Evolutionary conservation across 805 yeast species (phyloP).

Genomic region (Saccharomyces mikatae): DNA sequence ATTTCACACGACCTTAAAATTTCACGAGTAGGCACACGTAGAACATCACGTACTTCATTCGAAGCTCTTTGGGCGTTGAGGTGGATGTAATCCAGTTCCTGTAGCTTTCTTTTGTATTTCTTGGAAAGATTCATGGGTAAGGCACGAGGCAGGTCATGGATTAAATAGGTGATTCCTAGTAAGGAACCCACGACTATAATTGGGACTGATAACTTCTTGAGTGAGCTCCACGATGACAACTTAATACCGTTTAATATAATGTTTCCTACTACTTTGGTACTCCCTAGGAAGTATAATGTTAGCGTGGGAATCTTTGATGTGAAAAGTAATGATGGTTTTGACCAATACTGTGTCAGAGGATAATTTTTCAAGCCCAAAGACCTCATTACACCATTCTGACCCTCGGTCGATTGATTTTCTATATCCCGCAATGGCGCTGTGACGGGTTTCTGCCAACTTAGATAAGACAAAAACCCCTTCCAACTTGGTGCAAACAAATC

Average conservation of each 20-base stretch:
- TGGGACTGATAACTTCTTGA: constrained; percentile 49
- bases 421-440: constrained; percentile 1
- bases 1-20: constrained; percentile 36
- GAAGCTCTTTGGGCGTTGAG: constrained; percentile 70
- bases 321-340: constrained; percentile 28
- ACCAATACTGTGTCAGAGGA: constrained; percentile 23
- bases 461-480: constrained; percentile 43
- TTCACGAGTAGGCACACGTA: constrained; percentile 75
- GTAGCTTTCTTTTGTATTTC: constrained; percentile 57
- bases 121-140: constrained; percentile 74
- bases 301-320: constrained; percentile 30
- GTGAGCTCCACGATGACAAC: constrained; percentile 29
- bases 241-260: constrained; percentile 33
- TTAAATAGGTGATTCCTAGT: constrained; percentile 51
- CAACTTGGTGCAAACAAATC: constrained; percentile 77
- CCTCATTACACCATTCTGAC: constrained; percentile 1
- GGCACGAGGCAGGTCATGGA: constrained; percentile 81
- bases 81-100: constrained; percentile 68
- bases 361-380: constrained; percentile 18
- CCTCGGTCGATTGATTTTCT: constrained; percentile 2
- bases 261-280: constrained; percentile 33
- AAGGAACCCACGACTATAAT: constrained; percentile 42
- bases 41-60: constrained; percentile 72
- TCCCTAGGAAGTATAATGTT: constrained; percentile 32
- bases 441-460: constrained; percentile 16